phyloP scores from a whole-genome alignment of 1,284 basidiomycete genomes.

The Cryptococcus sp. region DNA sequence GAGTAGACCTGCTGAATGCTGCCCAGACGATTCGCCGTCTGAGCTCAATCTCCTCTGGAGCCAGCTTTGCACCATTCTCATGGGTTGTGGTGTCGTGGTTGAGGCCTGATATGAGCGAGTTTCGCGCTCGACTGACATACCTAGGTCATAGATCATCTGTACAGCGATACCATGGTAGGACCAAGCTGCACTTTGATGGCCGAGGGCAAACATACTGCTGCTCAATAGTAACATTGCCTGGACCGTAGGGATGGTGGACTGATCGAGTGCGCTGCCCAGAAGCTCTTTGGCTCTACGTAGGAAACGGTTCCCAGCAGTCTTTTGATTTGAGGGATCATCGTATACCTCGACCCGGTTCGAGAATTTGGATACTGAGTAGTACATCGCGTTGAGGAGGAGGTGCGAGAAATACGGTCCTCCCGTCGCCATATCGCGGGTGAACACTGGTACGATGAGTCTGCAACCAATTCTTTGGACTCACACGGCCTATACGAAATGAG shows the following conservation, averaged over 20 bases:
- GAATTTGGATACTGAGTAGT: constrained; percentile 36
- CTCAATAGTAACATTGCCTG: constrained; percentile 35
- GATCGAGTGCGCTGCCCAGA: constrained; percentile 29
- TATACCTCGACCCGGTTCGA: constrained; percentile 29
- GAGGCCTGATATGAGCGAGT: constrained; percentile 17
- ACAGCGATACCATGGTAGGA: constrained; percentile 33
- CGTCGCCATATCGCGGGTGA: constrained; percentile 35
- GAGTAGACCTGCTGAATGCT: constrained; percentile 19
- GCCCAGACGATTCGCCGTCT: constrained; percentile 32
- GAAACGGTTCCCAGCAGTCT: constrained; percentile 29
- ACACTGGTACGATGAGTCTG: constrained; percentile 9
- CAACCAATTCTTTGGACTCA: constrained; percentile 1
- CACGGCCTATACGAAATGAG: constrained; percentile 33
- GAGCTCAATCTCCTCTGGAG: constrained; percentile 30
- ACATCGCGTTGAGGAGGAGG: constrained; percentile 35
- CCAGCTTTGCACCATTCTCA: constrained; percentile 5
- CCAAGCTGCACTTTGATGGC: constrained; percentile 31
- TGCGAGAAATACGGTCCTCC: constrained; percentile 31
- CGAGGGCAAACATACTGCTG: constrained; percentile 32
- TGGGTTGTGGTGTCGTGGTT: constrained; percentile 18
- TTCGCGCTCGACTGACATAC: constrained; percentile 3
- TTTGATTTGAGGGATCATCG: constrained; percentile 20
- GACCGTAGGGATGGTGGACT: constrained; percentile 32
- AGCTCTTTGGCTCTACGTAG: constrained; percentile 28
- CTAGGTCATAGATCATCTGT: constrained; percentile 35